Evolutionary conservation across 257 asterid species (phyloP).

Genomic region (Solanum pimpinellifolium): DNA sequence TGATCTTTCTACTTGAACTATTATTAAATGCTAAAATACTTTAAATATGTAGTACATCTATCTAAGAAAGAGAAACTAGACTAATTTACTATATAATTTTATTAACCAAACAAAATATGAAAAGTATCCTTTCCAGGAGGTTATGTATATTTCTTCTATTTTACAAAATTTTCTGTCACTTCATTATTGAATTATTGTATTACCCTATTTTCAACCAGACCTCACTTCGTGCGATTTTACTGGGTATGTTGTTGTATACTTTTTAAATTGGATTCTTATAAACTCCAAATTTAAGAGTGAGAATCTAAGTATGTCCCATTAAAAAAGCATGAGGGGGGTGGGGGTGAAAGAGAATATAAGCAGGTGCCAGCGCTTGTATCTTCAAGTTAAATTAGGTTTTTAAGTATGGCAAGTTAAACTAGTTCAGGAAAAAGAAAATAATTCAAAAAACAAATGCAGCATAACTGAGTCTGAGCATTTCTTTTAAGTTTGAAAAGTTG

Average conservation of each 20-base stretch:
- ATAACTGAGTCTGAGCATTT: background rate
- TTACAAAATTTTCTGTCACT: background rate
- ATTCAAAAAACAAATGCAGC: background rate
- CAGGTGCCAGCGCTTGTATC: background rate
- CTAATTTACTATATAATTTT: background rate
- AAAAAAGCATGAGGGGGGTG: background rate
- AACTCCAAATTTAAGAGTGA: background rate
- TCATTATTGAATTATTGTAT: background rate
- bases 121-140: background rate
- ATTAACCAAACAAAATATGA: background rate
- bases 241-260: background rate
- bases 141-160: background rate
- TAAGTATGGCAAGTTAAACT: background rate
- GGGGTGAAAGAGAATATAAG: background rate
- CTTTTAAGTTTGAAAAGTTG: background rate
- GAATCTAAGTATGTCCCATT: background rate
- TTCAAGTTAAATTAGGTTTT: background rate
- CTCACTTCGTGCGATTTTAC: background rate
- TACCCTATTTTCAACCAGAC: background rate
- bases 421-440: background rate
- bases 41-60: background rate
- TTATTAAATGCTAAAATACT: background rate
- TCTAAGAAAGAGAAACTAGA: background rate
- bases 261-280: background rate
- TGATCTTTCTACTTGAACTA: background rate